Percentiles rank a stretch among this genome's conserved stretches.
Evolutionary conservation across 129 eudicot species (phyloP).

Genomic region (Calendula officinalis): DNA sequence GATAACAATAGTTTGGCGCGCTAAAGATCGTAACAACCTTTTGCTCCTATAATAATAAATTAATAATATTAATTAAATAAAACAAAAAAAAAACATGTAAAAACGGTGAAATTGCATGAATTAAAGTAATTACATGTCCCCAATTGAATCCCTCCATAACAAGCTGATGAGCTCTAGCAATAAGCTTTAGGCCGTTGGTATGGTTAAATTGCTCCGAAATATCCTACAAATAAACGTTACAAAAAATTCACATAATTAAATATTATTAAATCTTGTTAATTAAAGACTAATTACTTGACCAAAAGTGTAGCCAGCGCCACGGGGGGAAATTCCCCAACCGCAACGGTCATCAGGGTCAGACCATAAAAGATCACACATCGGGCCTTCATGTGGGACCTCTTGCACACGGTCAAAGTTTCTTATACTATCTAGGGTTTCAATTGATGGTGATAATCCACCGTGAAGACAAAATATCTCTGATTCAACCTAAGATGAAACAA

Average conservation of each 20-base stretch:
- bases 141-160: conserved; percentile 98
- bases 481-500: conserved; percentile 54
- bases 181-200: conserved; percentile 73
- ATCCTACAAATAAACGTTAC: conserved; percentile 45
- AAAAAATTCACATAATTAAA: background rate
- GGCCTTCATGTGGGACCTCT: conserved; percentile 97
- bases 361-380: conserved; percentile 96
- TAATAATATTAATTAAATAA: background rate
- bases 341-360: conserved; percentile 98
- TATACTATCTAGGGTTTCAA: conserved; percentile 86
- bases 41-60: conserved; percentile 60
- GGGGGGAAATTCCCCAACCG: conserved; percentile 97
- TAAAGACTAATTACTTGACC: conserved; percentile 61
- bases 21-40: conserved; percentile 93
- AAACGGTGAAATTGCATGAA: background rate
- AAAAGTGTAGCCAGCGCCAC: conserved; percentile 97
- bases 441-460: conserved; percentile 93
- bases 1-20: conserved; percentile 90
- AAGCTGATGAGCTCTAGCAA: conserved; percentile 95
- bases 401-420: conserved; percentile 92
- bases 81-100: conserved; percentile 1
- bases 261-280: background rate
- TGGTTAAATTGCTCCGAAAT: conserved; percentile 92
- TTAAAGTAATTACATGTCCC: conserved; percentile 62
- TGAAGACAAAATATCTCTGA: conserved; percentile 94